Evolutionary conservation across 495 filamentous ascomycete species (phyloP), one percentile per base, ranked within the genome.

Genomic region (Trichoderma asperelloides): DNA sequence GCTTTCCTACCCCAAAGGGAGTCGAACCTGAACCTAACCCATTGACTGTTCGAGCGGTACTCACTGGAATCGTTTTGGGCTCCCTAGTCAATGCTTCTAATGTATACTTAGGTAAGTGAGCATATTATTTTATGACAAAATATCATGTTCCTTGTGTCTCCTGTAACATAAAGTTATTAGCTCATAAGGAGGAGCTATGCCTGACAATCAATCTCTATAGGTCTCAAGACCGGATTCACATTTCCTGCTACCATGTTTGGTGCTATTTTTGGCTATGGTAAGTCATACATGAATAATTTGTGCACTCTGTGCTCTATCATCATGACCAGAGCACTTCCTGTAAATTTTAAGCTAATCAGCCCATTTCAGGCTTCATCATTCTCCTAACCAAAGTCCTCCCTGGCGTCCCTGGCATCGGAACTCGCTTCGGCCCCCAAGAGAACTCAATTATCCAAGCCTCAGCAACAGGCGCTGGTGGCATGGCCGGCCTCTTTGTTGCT

Each of bases 391-490:
- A 73, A 64, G 75, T 73, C 25, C 74, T 81, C 33, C 69, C 74
- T 30, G 78, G 75, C 30, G 78, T 85, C 63, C 84, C 79, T 7
- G 70, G 82, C 30, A 72, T 84, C n/a, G 81, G 81, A 25, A 77
- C 78, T 12, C 67, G 65, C 18, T 84, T 84, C 69, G 81, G 81
- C 0, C 82, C 81, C 3, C 78, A 81, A 64, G 81, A 84, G 72
- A 84, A 84, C 74, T 79, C 80, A 51, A 82, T 83, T 66, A 71
- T 80, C 39, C 81, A 84, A 71, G 82, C 81, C 16, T 71, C 81
- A 57, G 81, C 81, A 16, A 82, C 77, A 9, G 81, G 81, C 30
- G 74, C 81, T 65, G 81, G 81, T 66, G 81, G 81, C 41, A 69
- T 82, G 39, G 76, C 78, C n/a, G 74, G 69, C 57, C 77, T 82